Percentiles rank a stretch among this genome's conserved stretches.
Conservation (phyloP, 257 asterid species). For the Fraxinus americana region DNA sequence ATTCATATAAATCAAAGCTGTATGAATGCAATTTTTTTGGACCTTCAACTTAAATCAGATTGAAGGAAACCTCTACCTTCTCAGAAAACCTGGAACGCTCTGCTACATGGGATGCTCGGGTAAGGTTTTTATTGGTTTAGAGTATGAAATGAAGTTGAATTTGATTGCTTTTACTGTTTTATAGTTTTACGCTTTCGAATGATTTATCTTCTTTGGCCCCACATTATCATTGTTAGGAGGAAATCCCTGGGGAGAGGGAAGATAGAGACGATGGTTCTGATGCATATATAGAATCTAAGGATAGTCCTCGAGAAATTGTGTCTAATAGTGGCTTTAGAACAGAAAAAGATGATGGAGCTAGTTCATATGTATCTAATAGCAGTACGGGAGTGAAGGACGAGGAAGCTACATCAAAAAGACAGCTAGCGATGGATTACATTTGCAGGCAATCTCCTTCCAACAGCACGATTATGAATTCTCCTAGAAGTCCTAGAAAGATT, state of each 20-base stretch:
- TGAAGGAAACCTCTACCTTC: constrained; percentile 31
- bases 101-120: constrained; percentile 52
- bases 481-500: constrained; percentile 37
- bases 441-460: constrained; percentile 43
- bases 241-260: constrained; percentile 49
- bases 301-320: constrained; percentile 28
- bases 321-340: constrained; percentile 17
- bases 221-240: constrained; percentile 44
- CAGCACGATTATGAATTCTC: constrained; percentile 53
- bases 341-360: constrained; percentile 31
- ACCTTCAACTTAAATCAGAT: constrained; percentile 39
- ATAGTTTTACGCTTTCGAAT: constrained; percentile 1
- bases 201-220: not conserved
- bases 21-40: not conserved
- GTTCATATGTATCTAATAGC: constrained; percentile 33
- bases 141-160: not conserved
- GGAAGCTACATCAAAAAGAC: constrained; percentile 36
- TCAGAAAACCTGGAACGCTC: constrained; percentile 44
- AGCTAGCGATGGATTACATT: constrained; percentile 28
- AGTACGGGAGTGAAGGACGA: constrained; percentile 34
- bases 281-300: constrained; percentile 22
- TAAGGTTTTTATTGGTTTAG: constrained; percentile 27
- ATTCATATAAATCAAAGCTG: not conserved
- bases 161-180: not conserved
- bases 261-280: constrained; percentile 35